These are phyloP conservation scores for Aspergillus japonicus DNA, from an alignment of 2,329 filamentous ascomycete species.

Conservation along the genomic window DNA sequence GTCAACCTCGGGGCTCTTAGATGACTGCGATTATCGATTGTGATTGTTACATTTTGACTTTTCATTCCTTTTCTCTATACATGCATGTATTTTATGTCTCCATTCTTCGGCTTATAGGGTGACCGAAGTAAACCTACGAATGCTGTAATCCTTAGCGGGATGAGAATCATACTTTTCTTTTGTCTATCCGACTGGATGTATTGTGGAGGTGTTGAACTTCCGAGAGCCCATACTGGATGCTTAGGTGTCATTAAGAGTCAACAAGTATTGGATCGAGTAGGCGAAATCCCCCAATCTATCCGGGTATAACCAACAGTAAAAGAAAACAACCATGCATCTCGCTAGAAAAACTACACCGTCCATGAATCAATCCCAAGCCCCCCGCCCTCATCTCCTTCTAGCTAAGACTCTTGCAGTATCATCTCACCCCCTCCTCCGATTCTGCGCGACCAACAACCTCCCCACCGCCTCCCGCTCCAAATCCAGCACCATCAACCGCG, in stretches of 20 bases:
- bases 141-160: background rate
- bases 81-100: slow-evolving; percentile 21
- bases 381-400: background rate
- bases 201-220: background rate
- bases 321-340: background rate
- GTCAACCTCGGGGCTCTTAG: slow-evolving; percentile 32
- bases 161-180: slow-evolving; percentile 1
- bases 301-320: background rate
- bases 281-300: background rate
- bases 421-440: slow-evolving; percentile 30
- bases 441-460: slow-evolving; percentile 55
- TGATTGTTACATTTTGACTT: background rate
- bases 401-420: background rate
- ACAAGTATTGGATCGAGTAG: background rate
- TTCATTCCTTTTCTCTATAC: slow-evolving; percentile 1
- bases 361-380: background rate
- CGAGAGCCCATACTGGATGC: no score
- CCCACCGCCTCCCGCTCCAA: slow-evolving; percentile 67
- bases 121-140: background rate
- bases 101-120: background rate
- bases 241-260: no score
- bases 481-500: slow-evolving; percentile 63
- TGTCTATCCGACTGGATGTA: background rate
- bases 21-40: slow-evolving; percentile 1
- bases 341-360: background rate